Conservation (phyloP, 1,284 basidiomycete genomes). For the Boletus holoroseus region DNA sequence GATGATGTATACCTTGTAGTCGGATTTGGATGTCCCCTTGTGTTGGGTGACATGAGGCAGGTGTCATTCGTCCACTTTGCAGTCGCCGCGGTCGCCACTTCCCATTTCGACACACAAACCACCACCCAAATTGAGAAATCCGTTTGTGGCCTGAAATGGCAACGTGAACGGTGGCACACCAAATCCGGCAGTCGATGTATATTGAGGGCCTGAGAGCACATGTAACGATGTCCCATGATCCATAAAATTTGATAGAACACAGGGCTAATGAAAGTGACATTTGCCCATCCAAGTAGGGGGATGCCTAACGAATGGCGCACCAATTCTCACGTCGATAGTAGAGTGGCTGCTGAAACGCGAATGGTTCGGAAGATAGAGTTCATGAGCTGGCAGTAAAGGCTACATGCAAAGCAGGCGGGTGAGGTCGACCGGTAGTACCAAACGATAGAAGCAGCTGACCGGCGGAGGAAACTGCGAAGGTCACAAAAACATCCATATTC, state of each 20-base stretch:
- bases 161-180: slow-evolving; percentile 6
- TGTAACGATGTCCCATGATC: slow-evolving; percentile 21
- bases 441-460: background rate
- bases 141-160: slow-evolving; percentile 25
- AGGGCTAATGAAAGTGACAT: background rate
- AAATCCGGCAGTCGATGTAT: slow-evolving; percentile 1
- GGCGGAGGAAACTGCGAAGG: background rate
- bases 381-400: background rate
- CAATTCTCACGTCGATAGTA: slow-evolving; percentile 7
- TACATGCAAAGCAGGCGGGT: background rate
- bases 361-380: background rate
- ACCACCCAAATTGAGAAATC: slow-evolving; percentile 19
- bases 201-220: too few species aligned
- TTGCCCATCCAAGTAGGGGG: background rate
- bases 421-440: slow-evolving; percentile 1
- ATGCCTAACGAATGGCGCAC: background rate
- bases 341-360: slow-evolving; percentile 16
- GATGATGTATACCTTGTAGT: slow-evolving; percentile 18
- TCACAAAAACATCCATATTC: background rate
- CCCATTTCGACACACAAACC: slow-evolving; percentile 28
- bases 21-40: slow-evolving; percentile 37
- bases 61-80: slow-evolving; percentile 10
- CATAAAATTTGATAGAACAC: background rate
- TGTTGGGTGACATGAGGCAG: slow-evolving; percentile 16
- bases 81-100: slow-evolving; percentile 8